phyloP scores from a whole-genome alignment of 352 stramenopile genomes.

The Pythium rishiriense region DNA sequence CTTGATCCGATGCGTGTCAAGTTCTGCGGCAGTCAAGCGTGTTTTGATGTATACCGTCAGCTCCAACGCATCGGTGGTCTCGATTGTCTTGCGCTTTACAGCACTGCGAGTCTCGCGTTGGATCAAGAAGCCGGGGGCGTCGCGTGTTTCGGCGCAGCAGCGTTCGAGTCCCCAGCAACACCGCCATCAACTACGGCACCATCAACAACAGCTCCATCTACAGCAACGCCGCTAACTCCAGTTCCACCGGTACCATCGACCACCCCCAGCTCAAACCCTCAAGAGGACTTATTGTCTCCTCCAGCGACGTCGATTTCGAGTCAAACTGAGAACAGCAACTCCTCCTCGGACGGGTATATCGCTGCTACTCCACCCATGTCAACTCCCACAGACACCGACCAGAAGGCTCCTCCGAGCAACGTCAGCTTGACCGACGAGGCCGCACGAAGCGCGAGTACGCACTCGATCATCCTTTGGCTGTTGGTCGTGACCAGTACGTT shows the following conservation, averaged over 20 bases:
- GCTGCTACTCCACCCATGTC: not conserved
- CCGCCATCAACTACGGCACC: too few species aligned
- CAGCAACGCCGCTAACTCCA: not conserved
- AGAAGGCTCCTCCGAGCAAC: not conserved
- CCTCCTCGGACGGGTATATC: not conserved
- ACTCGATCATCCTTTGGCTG: not conserved
- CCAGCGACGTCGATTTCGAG: too few species aligned
- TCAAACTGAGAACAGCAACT: not conserved
- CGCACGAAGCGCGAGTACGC: not conserved
- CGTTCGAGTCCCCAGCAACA: not conserved
- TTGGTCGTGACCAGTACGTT: not conserved
- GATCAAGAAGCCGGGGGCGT: not conserved
- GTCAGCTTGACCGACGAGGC: not conserved
- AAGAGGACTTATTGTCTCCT: too few species aligned
- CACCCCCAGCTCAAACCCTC: too few species aligned
- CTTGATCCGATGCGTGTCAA: not conserved
- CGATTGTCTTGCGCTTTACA: constrained; percentile 1
- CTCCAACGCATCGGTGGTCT: constrained; percentile 1
- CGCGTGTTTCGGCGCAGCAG: constrained; percentile 3
- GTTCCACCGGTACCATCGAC: not conserved
- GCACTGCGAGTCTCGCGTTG: not conserved
- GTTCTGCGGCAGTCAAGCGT: constrained; percentile 6
- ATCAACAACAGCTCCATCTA: not conserved
- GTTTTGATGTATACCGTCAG: constrained; percentile 4
- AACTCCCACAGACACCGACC: not conserved